These are phyloP conservation scores for Jatropha multifida DNA, from an alignment of 441 rosid genomes.

Conservation along the genomic window DNA sequence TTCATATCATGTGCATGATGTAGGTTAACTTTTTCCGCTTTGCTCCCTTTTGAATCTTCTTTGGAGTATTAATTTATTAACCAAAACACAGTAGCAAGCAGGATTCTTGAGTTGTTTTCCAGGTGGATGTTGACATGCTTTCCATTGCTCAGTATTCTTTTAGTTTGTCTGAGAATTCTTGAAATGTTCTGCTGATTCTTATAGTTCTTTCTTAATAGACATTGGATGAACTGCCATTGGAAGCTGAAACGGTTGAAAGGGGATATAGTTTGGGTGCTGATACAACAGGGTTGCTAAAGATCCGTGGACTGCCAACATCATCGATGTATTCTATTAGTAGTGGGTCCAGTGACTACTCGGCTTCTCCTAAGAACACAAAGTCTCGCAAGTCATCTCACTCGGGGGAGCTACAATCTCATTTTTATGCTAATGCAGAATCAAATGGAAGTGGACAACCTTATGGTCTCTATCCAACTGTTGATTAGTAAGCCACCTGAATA, in stretches of 20 bases:
- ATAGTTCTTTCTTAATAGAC: slow-evolving; percentile 46
- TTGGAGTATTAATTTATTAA: not conserved
- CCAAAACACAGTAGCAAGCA: not conserved
- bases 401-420: slow-evolving; percentile 56
- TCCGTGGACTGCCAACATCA: slow-evolving; percentile 70
- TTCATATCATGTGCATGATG: not conserved
- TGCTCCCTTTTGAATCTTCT: not conserved
- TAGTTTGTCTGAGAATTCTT: not conserved
- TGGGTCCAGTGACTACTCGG: slow-evolving; percentile 45
- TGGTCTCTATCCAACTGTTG: slow-evolving; percentile 40
- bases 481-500: slow-evolving; percentile 27
- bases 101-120: not conserved
- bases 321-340: slow-evolving; percentile 58
- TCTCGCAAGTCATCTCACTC: slow-evolving; percentile 66
- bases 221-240: slow-evolving; percentile 93
- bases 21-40: not conserved
- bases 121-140: not conserved
- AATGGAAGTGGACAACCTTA: slow-evolving; percentile 50
- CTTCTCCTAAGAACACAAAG: slow-evolving; percentile 52
- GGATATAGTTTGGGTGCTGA: slow-evolving; percentile 70
- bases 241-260: slow-evolving; percentile 88
- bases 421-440: slow-evolving; percentile 43
- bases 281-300: slow-evolving; percentile 72
- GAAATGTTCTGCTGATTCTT: not conserved
- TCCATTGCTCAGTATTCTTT: not conserved